A percentile compares a stretch with the other conserved stretches of the same genome.
Conservation (phyloP, 805 yeast genomes). For the Saturnispora zaruensis region DNA sequence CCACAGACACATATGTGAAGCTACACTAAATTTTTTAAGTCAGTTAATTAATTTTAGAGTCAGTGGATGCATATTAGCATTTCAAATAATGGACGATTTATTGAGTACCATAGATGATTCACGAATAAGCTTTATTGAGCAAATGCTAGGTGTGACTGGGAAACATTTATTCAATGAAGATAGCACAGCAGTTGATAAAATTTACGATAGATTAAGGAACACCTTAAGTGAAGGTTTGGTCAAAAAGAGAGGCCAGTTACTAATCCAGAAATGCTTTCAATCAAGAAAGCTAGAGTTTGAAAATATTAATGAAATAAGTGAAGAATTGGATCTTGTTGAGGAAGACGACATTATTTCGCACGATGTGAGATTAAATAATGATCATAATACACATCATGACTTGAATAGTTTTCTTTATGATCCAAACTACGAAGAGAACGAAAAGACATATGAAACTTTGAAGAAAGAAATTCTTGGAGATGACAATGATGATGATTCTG, state of each 20-base stretch:
- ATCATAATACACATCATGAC: slow-evolving; percentile 36
- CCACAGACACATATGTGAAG: slow-evolving; percentile 36
- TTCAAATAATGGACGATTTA: slow-evolving; percentile 45
- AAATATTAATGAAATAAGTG: slow-evolving; percentile 32
- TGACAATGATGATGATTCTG: slow-evolving; percentile 20
- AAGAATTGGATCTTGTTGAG: slow-evolving; percentile 51
- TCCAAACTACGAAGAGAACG: slow-evolving; percentile 40
- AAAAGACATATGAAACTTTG: slow-evolving; percentile 38
- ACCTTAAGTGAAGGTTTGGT: slow-evolving; percentile 49
- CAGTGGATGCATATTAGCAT: slow-evolving; percentile 40
- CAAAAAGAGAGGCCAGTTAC: slow-evolving; percentile 33
- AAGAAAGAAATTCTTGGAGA: slow-evolving; percentile 38
- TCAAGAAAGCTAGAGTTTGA: slow-evolving; percentile 37
- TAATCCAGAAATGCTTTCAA: slow-evolving; percentile 45
- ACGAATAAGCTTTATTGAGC: slow-evolving; percentile 46
- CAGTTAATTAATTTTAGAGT: slow-evolving; percentile 59
- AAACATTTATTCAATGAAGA: slow-evolving; percentile 36
- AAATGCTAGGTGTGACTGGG: slow-evolving; percentile 47
- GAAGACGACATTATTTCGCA: slow-evolving; percentile 56
- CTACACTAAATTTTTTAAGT: slow-evolving; percentile 44
- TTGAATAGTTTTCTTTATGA: slow-evolving; percentile 46
- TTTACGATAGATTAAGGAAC: slow-evolving; percentile 50
- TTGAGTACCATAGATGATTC: slow-evolving; percentile 40
- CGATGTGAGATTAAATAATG: slow-evolving; percentile 44
- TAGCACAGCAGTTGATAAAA: slow-evolving; percentile 28